Conservation (phyloP, 2,329 filamentous ascomycete species). For the Stemphylium beticola region DNA sequence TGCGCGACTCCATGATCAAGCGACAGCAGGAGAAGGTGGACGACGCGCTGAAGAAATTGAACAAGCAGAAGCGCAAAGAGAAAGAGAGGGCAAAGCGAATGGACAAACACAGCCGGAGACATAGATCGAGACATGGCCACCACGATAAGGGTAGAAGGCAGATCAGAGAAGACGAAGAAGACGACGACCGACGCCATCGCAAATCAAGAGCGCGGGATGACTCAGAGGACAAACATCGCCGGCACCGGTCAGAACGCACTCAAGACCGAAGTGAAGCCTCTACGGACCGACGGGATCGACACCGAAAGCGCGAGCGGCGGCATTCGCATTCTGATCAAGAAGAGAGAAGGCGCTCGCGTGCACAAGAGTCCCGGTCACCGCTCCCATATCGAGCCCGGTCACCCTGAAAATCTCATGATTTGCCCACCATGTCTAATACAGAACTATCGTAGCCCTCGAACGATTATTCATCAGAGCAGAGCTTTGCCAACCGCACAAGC, state of each 20-base stretch:
- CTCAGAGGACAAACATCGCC: conserved; percentile 18
- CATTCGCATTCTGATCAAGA: conserved; percentile 14
- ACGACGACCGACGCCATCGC: conserved; percentile 12
- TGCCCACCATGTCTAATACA: too few relatives aligned
- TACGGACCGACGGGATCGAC: conserved; percentile 13
- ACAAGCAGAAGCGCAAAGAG: conserved; percentile 56
- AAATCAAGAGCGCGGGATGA: conserved; percentile 12
- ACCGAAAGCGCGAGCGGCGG: conserved; percentile 17
- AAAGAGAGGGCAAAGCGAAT: conserved; percentile 54
- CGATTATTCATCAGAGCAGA: too few relatives aligned
- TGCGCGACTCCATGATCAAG: conserved; percentile 89
- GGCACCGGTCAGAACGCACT: conserved; percentile 19
- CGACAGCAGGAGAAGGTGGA: conserved; percentile 91
- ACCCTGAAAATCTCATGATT: conserved; percentile 2
- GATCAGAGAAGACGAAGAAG: conserved; percentile 28
- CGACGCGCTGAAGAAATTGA: conserved; percentile 66
- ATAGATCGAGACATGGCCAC: conserved; percentile 32
- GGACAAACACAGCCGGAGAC: conserved; percentile 34
- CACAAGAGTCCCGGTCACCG: conserved; percentile 21
- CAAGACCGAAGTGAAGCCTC: conserved; percentile 20
- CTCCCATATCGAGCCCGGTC: conserved; percentile 29
- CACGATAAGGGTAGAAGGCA: conserved; percentile 26
- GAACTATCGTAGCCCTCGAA: too few relatives aligned
- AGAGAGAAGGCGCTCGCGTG: conserved; percentile 12
- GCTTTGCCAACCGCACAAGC: too few relatives aligned